Percentiles rank a stretch among this genome's conserved stretches.
Evolutionary conservation across 108 stramenopile genomes (phyloP).

Genomic region (Cafeteria roenbergensis): DNA sequence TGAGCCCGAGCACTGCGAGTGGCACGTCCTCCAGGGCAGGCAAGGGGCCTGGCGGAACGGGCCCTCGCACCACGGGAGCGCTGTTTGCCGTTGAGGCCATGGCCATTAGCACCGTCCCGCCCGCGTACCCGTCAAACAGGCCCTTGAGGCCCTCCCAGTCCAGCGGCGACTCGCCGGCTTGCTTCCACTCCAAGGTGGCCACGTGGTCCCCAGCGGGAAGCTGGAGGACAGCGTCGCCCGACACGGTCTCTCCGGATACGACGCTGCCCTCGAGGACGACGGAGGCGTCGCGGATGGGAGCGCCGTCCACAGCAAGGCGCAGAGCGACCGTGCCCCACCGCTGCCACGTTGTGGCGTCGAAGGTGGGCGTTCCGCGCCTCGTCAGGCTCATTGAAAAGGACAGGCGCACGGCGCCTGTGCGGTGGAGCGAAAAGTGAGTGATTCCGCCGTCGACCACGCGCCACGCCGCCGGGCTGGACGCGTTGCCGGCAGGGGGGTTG

Average conservation of each 20-base stretch:
- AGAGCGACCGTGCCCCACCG: neutral
- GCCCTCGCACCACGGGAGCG: neutral
- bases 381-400: neutral
- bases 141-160: neutral
- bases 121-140: neutral
- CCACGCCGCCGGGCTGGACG: neutral
- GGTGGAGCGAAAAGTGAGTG: neutral
- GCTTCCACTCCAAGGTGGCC: neutral
- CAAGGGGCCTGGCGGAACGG: too few species aligned
- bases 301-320: neutral
- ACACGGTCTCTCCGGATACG: neutral
- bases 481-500: too few species aligned
- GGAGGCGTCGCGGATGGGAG: too few species aligned
- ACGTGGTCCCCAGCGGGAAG: neutral
- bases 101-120: neutral
- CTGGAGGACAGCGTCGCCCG: neutral
- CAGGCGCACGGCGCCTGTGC: neutral
- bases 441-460: neutral
- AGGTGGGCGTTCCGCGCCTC: neutral
- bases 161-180: neutral
- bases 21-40: neutral
- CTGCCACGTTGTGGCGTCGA: neutral
- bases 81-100: neutral
- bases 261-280: neutral
- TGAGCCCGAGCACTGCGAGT: neutral